Evolutionary conservation across 2,329 filamentous ascomycete species (phyloP).

Genomic region (Pyrenochaeta sp.): DNA sequence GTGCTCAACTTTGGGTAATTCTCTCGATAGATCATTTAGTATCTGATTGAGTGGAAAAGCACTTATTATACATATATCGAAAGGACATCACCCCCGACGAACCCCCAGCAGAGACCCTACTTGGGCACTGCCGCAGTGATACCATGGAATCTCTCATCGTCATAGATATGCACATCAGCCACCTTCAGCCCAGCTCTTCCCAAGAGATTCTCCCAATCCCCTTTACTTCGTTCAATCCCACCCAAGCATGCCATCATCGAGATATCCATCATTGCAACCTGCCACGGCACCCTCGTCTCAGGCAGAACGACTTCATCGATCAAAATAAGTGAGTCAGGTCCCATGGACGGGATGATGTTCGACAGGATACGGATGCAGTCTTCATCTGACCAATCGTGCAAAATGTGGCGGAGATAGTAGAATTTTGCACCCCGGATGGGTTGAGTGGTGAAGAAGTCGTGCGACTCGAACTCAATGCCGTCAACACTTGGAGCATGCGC

Average conservation of each 20-base stretch:
- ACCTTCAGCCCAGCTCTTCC: constrained; percentile 36
- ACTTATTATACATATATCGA: background rate
- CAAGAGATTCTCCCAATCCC: constrained; percentile 29
- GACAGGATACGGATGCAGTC: constrained; percentile 39
- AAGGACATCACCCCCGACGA: background rate
- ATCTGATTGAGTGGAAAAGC: background rate
- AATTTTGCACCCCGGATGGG: constrained; percentile 40
- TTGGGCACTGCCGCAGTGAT: constrained; percentile 33
- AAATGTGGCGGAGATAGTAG: constrained; percentile 43
- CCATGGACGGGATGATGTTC: constrained; percentile 36
- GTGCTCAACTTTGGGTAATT: background rate
- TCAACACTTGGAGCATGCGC: constrained; percentile 17
- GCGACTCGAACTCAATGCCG: constrained; percentile 38
- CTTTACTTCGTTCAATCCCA: constrained; percentile 35
- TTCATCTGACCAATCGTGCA: constrained; percentile 46
- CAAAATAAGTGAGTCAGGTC: constrained; percentile 36
- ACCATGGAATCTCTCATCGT: constrained; percentile 29
- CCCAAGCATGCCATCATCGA: constrained; percentile 36
- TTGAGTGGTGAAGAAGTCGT: constrained; percentile 47
- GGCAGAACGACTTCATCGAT: constrained; percentile 45
- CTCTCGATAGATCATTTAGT: background rate
- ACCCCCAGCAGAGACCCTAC: constrained; percentile 4
- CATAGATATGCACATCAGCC: constrained; percentile 35
- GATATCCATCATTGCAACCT: constrained; percentile 40
- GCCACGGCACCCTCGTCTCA: constrained; percentile 39